A percentile compares a stretch with the other conserved stretches of the same genome.
phyloP scores from a whole-genome alignment of 495 filamentous ascomycete species.

The Chaetomidium leptoderma region DNA sequence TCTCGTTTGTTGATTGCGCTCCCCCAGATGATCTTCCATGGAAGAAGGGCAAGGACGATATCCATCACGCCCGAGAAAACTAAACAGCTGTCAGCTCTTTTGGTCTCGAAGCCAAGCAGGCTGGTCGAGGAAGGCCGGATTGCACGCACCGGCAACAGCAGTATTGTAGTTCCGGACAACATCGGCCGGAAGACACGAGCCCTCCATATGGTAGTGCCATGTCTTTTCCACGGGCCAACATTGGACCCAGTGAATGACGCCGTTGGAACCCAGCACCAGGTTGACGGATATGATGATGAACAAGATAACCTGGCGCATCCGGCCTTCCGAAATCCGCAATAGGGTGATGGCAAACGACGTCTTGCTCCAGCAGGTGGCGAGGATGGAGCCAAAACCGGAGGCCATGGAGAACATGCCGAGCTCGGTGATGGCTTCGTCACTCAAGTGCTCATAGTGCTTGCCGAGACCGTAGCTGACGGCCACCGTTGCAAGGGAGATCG shows the following conservation, averaged over 20 bases:
- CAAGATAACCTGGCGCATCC: conserved; percentile 1
- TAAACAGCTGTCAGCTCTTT: not conserved
- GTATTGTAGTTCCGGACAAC: not conserved
- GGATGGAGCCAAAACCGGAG: conserved; percentile 3
- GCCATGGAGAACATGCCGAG: not conserved
- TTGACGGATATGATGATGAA: conserved; percentile 27
- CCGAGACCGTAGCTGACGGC: not conserved
- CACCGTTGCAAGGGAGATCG: not conserved
- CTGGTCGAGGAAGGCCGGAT: not conserved
- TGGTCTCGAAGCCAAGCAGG: not conserved
- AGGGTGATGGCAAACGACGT: conserved; percentile 13
- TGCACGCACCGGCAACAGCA: conserved; percentile 14
- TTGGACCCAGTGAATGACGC: conserved; percentile 18
- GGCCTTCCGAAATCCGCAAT: conserved; percentile 9
- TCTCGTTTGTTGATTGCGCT: conserved; percentile 26
- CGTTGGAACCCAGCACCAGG: conserved; percentile 2
- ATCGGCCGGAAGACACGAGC: not conserved
- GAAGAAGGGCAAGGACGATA: conserved; percentile 22
- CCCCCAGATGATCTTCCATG: conserved; percentile 27
- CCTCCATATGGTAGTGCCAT: not conserved
- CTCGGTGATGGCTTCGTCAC: not conserved
- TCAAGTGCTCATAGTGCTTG: not conserved
- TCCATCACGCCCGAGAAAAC: conserved; percentile 14
- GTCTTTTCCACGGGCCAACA: conserved; percentile 14
- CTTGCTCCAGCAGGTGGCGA: conserved; percentile 18